Evolutionary conservation across 208 protist species (phyloP), one percentile per base, ranked within the genome.

Genomic region (Acanthamoeba sp.): DNA sequence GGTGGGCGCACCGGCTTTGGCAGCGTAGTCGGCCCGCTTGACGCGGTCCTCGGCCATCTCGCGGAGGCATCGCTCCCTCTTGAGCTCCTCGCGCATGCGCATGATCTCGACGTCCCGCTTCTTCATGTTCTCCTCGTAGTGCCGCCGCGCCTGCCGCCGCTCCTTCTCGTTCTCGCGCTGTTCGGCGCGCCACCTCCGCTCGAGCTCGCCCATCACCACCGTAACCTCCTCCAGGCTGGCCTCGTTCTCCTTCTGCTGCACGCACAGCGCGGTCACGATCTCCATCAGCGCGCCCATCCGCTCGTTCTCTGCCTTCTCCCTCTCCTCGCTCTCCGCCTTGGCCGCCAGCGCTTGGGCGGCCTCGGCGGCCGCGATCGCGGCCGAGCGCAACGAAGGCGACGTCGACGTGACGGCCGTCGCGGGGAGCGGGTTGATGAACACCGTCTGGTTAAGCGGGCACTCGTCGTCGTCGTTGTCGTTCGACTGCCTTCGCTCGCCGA

Each of bases 111-210:
- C 29, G 48, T 85, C 76, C 10, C 76, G 38, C 76, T 38, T n/a
- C 76, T 85, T 85, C 76, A 85, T 36, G 42, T 50, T 85, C 42
- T 85, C 76, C n/a, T 85, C 76, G 48, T 59, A 85, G 24, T 52
- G 38, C n/a, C 76, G 76, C 29, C 76, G 76, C 42, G 20, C 76
- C 29, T 24, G 76, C 10, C 76, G 38, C 22, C 76, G 38, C 27
- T 85, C 76, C 76, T 85, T 85, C 29, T 85, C 76, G 76, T n/a
- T 36, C 42, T 85, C 76, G 27, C 76, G 76, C 76, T 85, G 38
- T 29, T 85, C 76, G 10, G 48, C 24, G 38, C 76, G 76, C 76
- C 76, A 85, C 20, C 22, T 27, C 22, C 76, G 76, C 76, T 85
- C 76, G 42, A 85, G 76, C 45, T 85, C 76, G 5, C 76, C 76